phyloP scores from a whole-genome alignment of 148 eudicot species.

The Camellia lanceoleosa region DNA sequence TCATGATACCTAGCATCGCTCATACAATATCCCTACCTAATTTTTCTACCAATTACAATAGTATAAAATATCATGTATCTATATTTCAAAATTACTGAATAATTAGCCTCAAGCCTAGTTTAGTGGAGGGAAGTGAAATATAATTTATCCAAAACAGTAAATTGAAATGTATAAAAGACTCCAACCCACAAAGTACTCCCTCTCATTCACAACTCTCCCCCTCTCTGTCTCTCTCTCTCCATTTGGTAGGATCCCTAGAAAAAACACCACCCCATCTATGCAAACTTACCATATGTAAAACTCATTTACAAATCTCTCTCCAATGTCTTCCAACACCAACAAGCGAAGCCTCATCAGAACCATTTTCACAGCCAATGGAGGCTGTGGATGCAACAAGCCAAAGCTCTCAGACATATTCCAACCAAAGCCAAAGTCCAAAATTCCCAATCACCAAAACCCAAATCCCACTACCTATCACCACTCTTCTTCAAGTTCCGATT shows the following conservation, averaged over 20 bases:
- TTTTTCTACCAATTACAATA: too few species aligned
- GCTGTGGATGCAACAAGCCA: constrained; percentile 33
- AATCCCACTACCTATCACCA: neutral
- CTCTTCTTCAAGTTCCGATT: constrained; percentile 19
- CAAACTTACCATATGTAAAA: neutral
- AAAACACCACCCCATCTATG: constrained; percentile 9
- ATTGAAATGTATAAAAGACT: too few species aligned
- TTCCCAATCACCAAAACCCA: neutral
- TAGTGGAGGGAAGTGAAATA: too few species aligned
- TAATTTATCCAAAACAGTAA: too few species aligned
- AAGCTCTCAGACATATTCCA: constrained; percentile 24
- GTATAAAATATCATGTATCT: too few species aligned
- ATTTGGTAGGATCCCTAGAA: neutral
- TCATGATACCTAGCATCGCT: too few species aligned
- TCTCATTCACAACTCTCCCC: too few species aligned
- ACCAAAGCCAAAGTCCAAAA: constrained; percentile 35
- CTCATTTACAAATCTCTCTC: neutral
- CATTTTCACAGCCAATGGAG: constrained; percentile 15
- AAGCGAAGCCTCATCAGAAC: constrained; percentile 10
- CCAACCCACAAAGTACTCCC: too few species aligned
- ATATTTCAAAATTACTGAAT: too few species aligned
- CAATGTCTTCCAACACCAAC: constrained; percentile 20
- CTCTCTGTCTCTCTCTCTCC: too few species aligned
- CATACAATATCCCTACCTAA: too few species aligned
- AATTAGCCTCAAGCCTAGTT: too few species aligned